Base-by-base conservation (phyloP, 108 stramenopile genomes). In the Schizochytrium sp. region DNA sequence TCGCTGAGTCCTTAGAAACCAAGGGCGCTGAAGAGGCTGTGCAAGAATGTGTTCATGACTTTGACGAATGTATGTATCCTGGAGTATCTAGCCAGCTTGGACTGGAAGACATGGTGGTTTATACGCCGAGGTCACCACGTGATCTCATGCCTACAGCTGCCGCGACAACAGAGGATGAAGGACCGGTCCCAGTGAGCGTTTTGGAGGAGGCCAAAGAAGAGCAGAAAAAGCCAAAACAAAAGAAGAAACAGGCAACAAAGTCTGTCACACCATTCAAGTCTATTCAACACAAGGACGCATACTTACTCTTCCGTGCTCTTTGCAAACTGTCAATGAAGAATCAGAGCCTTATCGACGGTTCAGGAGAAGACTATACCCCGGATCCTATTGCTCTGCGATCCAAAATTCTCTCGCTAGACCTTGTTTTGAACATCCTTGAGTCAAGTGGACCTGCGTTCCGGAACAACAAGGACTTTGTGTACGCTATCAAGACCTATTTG, bases 311-410 rank as follows among this genome's bases (percentile, higher is more conserved):
- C 61, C 92, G 99, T 15, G 96, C 97, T 55, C 89, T 99, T 60
- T 99, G 99, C 94, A 97, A 97, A 91, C 91, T 98, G 47, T 96
- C 95, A 72, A 97, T 96, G 95, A 95, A 97, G 83, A 95, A 76
- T 4, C 15, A 90, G 4, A 8, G 57, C 57, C 40, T 88, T 41
- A 58, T 59, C 64, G 88, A 72, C 46, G 89, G 53, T 8, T 45
- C 56, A 58, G 55, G 61, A 87, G 42, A 92, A n/a, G 44, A 90
- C 0, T 49, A 87, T 12, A 73, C 89, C 3, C 69, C 91, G 50
- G 94, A 97, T 90, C 96, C 96, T 8, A 88, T 69, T 90, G 94
- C 89, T 92, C 94, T 90, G 95, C 95, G 95, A 88, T 97, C 96
- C 56, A 97, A 97, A 89, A 93, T 98, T 17, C 92, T 98, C 57